Percentiles rank a stretch among this genome's conserved stretches.
Evolutionary conservation across 306 rosid genomes (phyloP).

Genomic region (Rosa persica): DNA sequence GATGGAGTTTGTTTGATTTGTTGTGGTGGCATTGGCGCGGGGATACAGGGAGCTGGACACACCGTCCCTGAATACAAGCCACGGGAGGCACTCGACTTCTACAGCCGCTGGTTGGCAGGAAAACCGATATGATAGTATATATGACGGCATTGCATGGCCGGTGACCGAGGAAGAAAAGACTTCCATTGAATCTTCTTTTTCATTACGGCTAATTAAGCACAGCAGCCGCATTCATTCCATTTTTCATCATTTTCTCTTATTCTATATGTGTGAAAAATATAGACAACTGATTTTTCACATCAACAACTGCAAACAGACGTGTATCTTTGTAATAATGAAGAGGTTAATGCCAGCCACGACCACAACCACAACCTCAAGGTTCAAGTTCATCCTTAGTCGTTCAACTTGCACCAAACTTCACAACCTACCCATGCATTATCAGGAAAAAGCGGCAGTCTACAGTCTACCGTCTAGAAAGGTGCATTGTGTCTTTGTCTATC

Average conservation of each 20-base stretch:
- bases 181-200: neutral
- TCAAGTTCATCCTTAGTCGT: neutral
- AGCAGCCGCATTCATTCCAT: neutral
- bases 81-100: slow-evolving; percentile 63
- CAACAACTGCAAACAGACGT: neutral
- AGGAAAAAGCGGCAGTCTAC: neutral
- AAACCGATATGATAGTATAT: slow-evolving; percentile 23
- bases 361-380: neutral
- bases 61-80: slow-evolving; percentile 83
- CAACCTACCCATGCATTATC: neutral
- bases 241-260: neutral
- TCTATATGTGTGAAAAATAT: neutral
- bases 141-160: neutral
- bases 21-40: neutral
- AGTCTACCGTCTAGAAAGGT: neutral
- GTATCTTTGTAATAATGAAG: neutral
- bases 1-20: neutral
- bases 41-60: slow-evolving; percentile 71
- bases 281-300: neutral
- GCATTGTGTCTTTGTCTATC: neutral
- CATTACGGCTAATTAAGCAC: neutral
- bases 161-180: neutral
- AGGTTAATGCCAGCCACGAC: neutral
- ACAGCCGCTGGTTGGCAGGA: slow-evolving; percentile 59
- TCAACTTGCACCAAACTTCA: neutral